Percentiles rank a stretch among this genome's conserved stretches.
Conservation (phyloP, 2,329 filamentous ascomycete species). For the Phaeosphaeria sp. region DNA sequence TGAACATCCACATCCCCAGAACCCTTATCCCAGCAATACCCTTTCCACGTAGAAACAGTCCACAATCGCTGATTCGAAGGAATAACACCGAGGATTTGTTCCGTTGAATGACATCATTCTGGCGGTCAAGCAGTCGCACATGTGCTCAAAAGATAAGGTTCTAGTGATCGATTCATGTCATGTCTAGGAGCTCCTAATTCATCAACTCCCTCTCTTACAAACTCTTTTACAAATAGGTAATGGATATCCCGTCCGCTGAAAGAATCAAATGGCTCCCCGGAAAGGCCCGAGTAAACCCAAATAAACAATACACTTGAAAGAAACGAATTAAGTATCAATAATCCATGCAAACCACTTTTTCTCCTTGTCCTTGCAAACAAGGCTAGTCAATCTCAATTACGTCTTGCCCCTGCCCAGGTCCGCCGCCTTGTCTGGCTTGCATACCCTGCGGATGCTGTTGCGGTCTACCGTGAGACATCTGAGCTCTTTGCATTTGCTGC, state of each 20-base stretch:
- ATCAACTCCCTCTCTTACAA: not conserved
- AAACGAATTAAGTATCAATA: not conserved
- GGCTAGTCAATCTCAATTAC: conserved; percentile 33
- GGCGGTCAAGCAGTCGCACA: not conserved
- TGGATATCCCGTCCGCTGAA: not conserved
- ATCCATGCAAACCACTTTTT: not conserved
- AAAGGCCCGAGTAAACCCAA: not conserved
- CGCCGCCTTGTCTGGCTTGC: conserved; percentile 6
- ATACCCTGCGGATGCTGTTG: conserved; percentile 15
- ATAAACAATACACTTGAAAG: not conserved
- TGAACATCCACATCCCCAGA: not conserved
- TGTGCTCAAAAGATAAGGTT: not conserved
- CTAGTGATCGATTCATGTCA: not conserved
- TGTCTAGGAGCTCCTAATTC: not conserved
- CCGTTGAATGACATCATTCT: not conserved
- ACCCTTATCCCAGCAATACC: not conserved
- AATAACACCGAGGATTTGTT: not conserved
- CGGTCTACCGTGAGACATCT: conserved; percentile 13
- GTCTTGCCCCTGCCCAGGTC: conserved; percentile 15
- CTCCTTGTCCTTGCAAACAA: too few species aligned
- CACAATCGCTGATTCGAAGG: not conserved
- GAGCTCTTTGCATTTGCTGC: conserved; percentile 7
- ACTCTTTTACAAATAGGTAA: not conserved
- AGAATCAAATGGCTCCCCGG: not conserved
- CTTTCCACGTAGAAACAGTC: not conserved